A percentile compares a stretch with the other conserved stretches of the same genome.
These are phyloP conservation scores for Diutina neorugosa DNA, from an alignment of 1,139 yeast species.

Conservation along the genomic window DNA sequence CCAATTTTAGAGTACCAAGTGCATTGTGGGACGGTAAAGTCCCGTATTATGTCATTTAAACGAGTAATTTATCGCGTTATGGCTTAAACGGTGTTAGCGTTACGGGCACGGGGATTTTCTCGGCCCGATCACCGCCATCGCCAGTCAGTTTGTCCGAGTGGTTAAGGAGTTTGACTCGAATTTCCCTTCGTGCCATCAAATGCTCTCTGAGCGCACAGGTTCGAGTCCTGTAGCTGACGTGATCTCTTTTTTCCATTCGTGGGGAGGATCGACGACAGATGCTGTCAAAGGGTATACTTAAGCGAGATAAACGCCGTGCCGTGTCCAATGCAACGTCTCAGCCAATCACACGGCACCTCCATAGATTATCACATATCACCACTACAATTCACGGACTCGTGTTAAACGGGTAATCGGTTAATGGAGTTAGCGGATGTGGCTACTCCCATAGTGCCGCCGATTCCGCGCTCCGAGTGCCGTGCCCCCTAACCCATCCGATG, in stretches of 20 bases:
- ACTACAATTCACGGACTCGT: no score
- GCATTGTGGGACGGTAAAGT: no score
- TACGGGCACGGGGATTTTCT: neutral
- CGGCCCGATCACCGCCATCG: neutral
- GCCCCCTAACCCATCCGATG: neutral
- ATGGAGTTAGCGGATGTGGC: no score
- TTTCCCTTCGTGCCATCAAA: neutral
- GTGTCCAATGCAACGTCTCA: no score
- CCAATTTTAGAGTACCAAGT: no score
- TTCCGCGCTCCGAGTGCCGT: neutral
- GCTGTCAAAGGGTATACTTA: no score
- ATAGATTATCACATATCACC: neutral
- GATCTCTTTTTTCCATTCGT: neutral
- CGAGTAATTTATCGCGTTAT: no score
- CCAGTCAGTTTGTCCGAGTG: conserved; percentile 4
- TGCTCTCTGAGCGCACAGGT: conserved; percentile 4
- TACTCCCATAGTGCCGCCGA: neutral
- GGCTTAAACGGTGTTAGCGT: neutral
- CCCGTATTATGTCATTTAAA: no score
- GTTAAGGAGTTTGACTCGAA: conserved; percentile 4
- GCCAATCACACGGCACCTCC: no score
- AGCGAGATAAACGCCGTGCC: neutral
- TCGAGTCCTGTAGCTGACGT: conserved; percentile 4
- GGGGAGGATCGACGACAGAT: no score
- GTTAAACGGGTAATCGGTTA: no score